Conservation (phyloP, 331 rosid genomes). For the Cydonia oblonga region DNA sequence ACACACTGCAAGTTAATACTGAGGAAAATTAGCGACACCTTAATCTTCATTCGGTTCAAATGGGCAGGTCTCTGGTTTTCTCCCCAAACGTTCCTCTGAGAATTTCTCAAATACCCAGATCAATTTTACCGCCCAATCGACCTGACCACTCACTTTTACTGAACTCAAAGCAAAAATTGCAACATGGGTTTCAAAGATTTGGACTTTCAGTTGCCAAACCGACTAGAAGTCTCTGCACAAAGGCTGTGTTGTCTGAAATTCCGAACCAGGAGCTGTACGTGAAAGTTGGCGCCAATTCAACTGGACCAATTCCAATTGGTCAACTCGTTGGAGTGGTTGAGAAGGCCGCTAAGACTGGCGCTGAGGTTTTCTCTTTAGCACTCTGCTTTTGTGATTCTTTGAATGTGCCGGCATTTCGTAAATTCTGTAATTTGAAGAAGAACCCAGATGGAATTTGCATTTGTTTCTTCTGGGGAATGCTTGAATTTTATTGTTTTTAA, state of each 20-base stretch:
- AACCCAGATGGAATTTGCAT: background rate
- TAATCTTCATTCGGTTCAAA: background rate
- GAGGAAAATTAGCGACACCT: background rate
- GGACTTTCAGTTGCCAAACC: conserved; percentile 19
- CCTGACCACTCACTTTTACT: conserved; percentile 11
- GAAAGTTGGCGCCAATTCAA: conserved; percentile 50
- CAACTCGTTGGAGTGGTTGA: conserved; percentile 70
- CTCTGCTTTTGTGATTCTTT: background rate
- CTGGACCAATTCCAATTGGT: conserved; percentile 48
- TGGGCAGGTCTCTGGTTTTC: conserved; percentile 39
- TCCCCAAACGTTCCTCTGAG: conserved; percentile 31
- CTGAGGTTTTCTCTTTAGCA: conserved; percentile 43
- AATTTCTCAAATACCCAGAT: conserved; percentile 23
- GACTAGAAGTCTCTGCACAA: conserved; percentile 13
- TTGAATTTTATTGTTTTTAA: background rate
- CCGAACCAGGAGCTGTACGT: conserved; percentile 29
- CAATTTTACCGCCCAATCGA: conserved; percentile 9
- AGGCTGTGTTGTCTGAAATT: conserved; percentile 42
- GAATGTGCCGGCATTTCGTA: background rate
- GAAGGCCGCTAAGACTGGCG: conserved; percentile 85
- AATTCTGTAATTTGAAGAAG: background rate
- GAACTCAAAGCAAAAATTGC: conserved; percentile 1
- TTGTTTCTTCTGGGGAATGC: background rate
- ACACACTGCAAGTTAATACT: background rate
- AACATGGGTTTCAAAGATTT: conserved; percentile 20